Percentiles rank a stretch among this genome's conserved stretches.
phyloP scores from a whole-genome alignment of 2,329 filamentous ascomycete genomes.

The Botrytis hyacinthi region DNA sequence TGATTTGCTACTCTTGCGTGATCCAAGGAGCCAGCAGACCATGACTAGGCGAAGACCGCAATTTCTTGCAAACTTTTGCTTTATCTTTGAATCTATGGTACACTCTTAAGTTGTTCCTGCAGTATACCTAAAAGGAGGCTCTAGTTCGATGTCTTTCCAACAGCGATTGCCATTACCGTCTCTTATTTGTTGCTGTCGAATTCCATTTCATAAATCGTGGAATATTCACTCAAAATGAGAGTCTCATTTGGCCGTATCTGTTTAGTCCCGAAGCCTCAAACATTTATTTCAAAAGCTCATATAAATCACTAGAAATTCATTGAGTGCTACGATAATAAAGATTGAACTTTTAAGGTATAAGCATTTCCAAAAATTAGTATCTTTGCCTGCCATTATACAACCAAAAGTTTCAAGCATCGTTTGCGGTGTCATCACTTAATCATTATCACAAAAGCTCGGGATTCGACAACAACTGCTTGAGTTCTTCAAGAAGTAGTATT shows the following conservation, averaged over 20 bases:
- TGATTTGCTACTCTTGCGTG: too few species aligned
- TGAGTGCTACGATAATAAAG: background rate
- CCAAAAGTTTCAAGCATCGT: background rate
- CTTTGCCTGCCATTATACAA: background rate
- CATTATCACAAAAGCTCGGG: background rate
- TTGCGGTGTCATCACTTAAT: background rate
- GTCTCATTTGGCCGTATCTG: background rate
- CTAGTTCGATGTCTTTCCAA: background rate
- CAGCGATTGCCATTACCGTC: background rate
- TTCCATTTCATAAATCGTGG: background rate
- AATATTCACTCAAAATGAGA: background rate
- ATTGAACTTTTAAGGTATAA: background rate
- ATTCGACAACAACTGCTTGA: background rate
- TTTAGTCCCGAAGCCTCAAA: background rate
- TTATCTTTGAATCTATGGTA: background rate
- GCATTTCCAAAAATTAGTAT: rapidly evolving
- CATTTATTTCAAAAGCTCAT: background rate
- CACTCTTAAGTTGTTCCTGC: background rate
- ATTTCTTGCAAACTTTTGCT: background rate
- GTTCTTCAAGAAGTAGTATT: background rate
- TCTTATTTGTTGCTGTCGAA: background rate
- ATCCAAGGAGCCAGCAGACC: background rate
- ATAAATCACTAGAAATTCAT: background rate
- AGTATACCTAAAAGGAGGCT: background rate
- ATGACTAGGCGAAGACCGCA: too few species aligned